These are phyloP conservation scores for Globisporangium camurandrum DNA, from an alignment of 352 stramenopile species.

Conservation along the genomic window DNA sequence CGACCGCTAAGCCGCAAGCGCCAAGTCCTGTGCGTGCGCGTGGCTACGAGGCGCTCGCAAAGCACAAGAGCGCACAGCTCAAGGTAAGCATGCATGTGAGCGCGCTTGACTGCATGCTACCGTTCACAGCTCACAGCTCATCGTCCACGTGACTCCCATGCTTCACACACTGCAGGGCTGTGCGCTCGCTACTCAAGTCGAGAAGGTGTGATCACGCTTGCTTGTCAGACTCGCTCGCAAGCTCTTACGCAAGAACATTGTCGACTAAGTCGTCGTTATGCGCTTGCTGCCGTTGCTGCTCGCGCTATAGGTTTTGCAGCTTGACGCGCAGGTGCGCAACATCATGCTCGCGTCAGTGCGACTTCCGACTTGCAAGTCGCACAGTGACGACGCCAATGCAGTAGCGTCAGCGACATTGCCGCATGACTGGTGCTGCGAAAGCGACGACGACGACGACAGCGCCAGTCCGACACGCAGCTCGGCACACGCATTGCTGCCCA, in stretches of 20 bases:
- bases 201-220: constrained; percentile 17
- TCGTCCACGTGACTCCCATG: not conserved
- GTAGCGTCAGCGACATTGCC: constrained; percentile 3
- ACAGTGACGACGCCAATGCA: not conserved
- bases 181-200: constrained; percentile 23
- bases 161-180: constrained; percentile 9
- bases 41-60: not conserved
- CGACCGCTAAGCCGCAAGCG: not conserved
- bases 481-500: constrained; percentile 9
- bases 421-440: constrained; percentile 1
- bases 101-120: not conserved
- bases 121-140: not conserved
- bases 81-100: not conserved
- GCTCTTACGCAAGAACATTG: not conserved
- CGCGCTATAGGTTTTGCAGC: constrained; percentile 18
- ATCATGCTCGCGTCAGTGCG: constrained; percentile 23
- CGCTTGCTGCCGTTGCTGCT: no score
- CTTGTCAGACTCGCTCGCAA: not conserved
- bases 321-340: constrained; percentile 28
- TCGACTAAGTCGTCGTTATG: no score
- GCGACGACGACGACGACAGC: not conserved
- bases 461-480: not conserved
- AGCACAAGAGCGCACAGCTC: not conserved
- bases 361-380: not conserved
- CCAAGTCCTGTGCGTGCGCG: not conserved